A percentile compares a stretch with the other conserved stretches of the same genome.
These are phyloP conservation scores for Cymbomonas tetramitiformis DNA, from an alignment of 139 green algal species.

Conservation along the genomic window DNA sequence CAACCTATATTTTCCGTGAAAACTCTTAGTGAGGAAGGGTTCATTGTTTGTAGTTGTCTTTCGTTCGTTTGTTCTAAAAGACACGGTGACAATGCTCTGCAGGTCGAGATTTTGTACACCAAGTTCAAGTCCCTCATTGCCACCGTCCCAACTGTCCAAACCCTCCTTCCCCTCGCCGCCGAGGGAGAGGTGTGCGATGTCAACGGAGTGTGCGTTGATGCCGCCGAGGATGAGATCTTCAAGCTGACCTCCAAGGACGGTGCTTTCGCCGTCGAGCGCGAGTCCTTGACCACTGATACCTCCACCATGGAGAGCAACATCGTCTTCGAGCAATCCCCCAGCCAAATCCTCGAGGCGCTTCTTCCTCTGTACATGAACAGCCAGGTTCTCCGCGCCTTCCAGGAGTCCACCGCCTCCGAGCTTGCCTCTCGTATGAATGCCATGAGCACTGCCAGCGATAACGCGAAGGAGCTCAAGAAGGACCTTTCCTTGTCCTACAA, in stretches of 20 bases:
- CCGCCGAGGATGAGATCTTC: constrained; percentile 93
- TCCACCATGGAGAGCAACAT: constrained; percentile 58
- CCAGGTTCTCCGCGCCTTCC: constrained; percentile 58
- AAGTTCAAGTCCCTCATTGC: constrained; percentile 95
- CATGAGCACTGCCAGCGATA: constrained; percentile 91
- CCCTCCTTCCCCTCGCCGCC: constrained; percentile 78
- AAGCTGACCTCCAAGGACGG: constrained; percentile 74
- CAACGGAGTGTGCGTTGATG: constrained; percentile 89
- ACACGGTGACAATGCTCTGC: too few relatives aligned
- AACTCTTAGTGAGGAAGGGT: too few relatives aligned
- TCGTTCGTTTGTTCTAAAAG: neutral
- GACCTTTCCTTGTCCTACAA: constrained; percentile 81
- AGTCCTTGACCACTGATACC: constrained; percentile 46
- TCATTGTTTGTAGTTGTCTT: neutral
- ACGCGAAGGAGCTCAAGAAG: constrained; percentile 84
- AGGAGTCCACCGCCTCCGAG: constrained; percentile 87
- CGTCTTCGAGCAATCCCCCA: constrained; percentile 96
- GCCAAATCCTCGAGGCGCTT: constrained; percentile 94
- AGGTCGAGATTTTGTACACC: constrained; percentile 93
- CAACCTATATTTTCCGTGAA: too few relatives aligned
- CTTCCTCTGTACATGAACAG: constrained; percentile 97
- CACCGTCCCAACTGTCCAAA: constrained; percentile 79
- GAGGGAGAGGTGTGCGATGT: constrained; percentile 82
- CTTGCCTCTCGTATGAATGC: constrained; percentile 97
- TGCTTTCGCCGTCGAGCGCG: constrained; percentile 69